Evolutionary conservation across 306 rosid species (phyloP).

Genomic region (Fragaria nilgerrensis): DNA sequence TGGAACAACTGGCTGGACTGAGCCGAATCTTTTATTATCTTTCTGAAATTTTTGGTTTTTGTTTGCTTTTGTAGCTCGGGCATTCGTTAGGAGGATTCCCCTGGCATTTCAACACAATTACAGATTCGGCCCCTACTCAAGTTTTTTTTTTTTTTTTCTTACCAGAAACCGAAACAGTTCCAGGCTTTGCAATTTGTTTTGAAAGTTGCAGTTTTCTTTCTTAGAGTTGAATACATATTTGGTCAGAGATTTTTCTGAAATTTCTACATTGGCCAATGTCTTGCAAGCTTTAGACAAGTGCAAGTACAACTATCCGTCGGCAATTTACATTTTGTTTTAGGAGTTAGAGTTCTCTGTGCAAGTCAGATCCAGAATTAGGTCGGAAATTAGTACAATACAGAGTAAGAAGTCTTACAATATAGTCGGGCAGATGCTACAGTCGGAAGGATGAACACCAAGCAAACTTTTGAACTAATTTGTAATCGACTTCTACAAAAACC

Average conservation of each 20-base stretch:
- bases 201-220: no score
- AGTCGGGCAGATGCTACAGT: background rate
- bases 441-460: background rate
- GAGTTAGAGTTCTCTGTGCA: background rate
- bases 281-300: background rate
- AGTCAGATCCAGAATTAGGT: background rate
- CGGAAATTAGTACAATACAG: background rate
- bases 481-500: background rate
- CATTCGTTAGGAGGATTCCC: background rate
- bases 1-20: slow-evolving; percentile 20
- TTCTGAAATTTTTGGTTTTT: background rate
- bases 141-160: no score
- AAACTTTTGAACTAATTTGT: background rate
- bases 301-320: no score
- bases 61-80: slow-evolving; percentile 6
- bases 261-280: no score
- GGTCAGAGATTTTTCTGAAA: no score
- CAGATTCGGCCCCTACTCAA: slow-evolving; percentile 12
- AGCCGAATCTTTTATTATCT: slow-evolving; percentile 24
- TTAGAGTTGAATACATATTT: no score
- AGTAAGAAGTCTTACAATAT: background rate
- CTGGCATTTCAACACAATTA: background rate
- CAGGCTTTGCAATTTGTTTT: no score
- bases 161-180: no score
- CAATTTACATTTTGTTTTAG: background rate